Base-by-base conservation (phyloP, 2,329 filamentous ascomycete species). In the Trichoderma polysporum region DNA sequence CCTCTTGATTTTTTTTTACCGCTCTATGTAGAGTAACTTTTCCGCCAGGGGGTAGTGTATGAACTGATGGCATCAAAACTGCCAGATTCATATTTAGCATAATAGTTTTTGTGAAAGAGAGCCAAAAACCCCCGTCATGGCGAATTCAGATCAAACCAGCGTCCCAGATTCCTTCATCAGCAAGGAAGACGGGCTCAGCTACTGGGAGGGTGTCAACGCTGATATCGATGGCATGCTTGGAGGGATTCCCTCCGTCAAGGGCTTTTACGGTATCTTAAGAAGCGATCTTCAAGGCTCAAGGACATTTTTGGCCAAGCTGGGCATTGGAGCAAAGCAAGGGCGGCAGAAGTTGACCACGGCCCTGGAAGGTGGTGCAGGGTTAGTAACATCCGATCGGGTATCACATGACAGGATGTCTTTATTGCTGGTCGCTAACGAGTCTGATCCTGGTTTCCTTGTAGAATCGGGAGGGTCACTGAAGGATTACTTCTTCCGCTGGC, bases 391-490 rank as follows among this genome's bases (percentile, higher is more conserved):
- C 22, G 17, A 31, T 29, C 27, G 15, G 7, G n/a, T 22, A 9
- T 33, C n/a, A 19, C 27, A 22, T n/a, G 15, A 33, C 12, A 2
- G 57, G 19, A 37, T 15, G 3, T 22, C 25, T 37, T 45, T 4
- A 4, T 8, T 9, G 9, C 17, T 31, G 31, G 5, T 9, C n/a
- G 22, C 33, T 39, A 27, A 54, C 57, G 25, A 39, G 27, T 27
- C 7, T 9, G 17, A 29, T 19, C 29, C 9, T 33, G 13, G 6
- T 4, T 54, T 27, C 22, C 19, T 13, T 41, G 7, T 59, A 88
- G 94, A 0, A 96, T 97, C 66, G 94, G 94, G 0, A 84, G 94
- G 49, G 86, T 97, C 68, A 97, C 93, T 0, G 84, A 90, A 66
- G 91, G 91, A 0, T 83, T 97, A 4, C 82, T 97, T n/a, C 79